A percentile compares a stretch with the other conserved stretches of the same genome.
These are phyloP conservation scores for Bifiguratus adelaidae DNA, from an alignment of 192 early-diverging fungal genomes.

Conservation along the genomic window DNA sequence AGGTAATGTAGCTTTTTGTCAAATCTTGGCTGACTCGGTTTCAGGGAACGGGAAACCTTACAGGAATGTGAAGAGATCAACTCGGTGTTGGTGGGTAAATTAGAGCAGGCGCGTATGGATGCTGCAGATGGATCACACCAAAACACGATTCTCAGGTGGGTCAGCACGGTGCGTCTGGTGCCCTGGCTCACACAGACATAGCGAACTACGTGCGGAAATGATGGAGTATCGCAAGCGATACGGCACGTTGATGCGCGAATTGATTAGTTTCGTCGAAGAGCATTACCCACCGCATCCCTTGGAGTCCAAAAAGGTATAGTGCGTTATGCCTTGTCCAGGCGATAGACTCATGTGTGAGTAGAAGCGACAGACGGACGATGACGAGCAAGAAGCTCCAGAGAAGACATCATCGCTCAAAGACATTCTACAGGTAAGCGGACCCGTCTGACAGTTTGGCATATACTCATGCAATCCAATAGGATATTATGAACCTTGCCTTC, in stretches of 20 bases:
- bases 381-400: neutral
- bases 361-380: neutral
- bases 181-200: too few species aligned
- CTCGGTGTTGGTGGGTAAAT: too few species aligned
- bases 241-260: neutral
- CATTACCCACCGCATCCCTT: slow-evolving; percentile 11
- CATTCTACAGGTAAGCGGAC: neutral
- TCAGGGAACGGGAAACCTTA: too few species aligned
- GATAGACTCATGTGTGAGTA: neutral
- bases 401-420: neutral
- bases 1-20: too few species aligned
- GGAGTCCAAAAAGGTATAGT: neutral
- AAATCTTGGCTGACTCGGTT: too few species aligned
- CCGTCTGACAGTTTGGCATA: neutral
- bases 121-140: too few species aligned
- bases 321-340: neutral
- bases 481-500: slow-evolving; percentile 38
- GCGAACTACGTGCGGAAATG: too few species aligned
- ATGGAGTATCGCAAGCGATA: too few species aligned
- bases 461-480: slow-evolving; percentile 8
- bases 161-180: too few species aligned
- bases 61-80: too few species aligned
- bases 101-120: too few species aligned
- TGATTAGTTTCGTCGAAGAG: slow-evolving; percentile 16
- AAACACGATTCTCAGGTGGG: too few species aligned